Percentiles rank a stretch among this genome's conserved stretches.
Evolutionary conservation across 2,329 filamentous ascomycete species (phyloP).

Genomic region (Didymella sp.): DNA sequence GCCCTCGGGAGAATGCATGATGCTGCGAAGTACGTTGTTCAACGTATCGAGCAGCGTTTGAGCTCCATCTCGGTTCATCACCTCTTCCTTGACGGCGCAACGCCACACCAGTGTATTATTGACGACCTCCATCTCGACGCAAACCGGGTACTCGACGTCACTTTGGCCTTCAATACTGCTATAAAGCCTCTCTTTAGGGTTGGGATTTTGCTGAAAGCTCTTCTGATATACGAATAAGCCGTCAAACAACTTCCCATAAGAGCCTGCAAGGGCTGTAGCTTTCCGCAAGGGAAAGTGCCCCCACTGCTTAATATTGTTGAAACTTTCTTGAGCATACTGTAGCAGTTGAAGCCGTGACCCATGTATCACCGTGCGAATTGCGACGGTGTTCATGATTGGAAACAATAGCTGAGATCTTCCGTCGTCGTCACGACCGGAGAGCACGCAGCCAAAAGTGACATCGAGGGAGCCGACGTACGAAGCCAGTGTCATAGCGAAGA

Average conservation of each 20-base stretch:
- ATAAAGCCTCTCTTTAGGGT: conserved; percentile 59
- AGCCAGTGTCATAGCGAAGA: conserved; percentile 76
- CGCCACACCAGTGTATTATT: conserved; percentile 69
- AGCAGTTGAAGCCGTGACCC: conserved; percentile 71
- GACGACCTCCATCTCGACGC: conserved; percentile 77
- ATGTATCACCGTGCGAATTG: conserved; percentile 75
- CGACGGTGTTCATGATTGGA: conserved; percentile 91
- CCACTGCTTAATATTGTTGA: conserved; percentile 69
- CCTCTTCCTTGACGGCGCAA: conserved; percentile 69
- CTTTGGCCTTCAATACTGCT: conserved; percentile 69
- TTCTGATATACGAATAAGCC: conserved; percentile 72
- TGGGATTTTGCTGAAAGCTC: conserved; percentile 53
- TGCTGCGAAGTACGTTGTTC: conserved; percentile 63
- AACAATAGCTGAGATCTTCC: conserved; percentile 74
- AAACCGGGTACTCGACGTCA: conserved; percentile 80
- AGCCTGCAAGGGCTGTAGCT: conserved; percentile 62
- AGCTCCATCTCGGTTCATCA: conserved; percentile 58
- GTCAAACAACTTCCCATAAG: conserved; percentile 63
- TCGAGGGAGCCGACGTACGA: conserved; percentile 70
- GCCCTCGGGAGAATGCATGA: conserved; percentile 60
- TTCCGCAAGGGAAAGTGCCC: conserved; percentile 81
- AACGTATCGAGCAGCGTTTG: conserved; percentile 64
- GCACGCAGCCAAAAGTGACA: conserved; percentile 79
- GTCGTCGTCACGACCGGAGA: conserved; percentile 83
- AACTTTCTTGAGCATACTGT: conserved; percentile 74